Evolutionary conservation across 2,329 filamentous ascomycete species (phyloP), one percentile per base, ranked within the genome.

Genomic region (Fusarium sulawesiense): DNA sequence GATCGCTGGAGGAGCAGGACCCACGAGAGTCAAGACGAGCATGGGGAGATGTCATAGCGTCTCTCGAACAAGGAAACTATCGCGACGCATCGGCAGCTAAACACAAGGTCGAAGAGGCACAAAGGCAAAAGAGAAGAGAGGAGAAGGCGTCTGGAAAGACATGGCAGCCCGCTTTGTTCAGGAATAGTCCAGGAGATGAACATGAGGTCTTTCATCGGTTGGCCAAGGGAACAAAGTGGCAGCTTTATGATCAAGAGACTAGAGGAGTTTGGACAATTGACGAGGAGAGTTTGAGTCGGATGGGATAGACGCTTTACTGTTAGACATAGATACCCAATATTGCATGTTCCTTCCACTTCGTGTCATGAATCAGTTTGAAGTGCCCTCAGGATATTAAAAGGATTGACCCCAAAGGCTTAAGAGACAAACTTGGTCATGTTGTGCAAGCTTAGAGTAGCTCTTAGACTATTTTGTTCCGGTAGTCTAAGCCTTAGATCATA

Each of bases 1-100:
- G 40, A n/a, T n/a, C n/a, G 0, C 48, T 92, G 10, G 89, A 92
- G 41, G 79, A 91, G 63, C 93, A 97, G 80, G 92, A 95, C 69
- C 87, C 91, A 3, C 90, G 93, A 75, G 94, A 97, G 82, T 92
- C 91, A 11, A 87, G 93, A 13, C 86, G 89, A 41, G 94, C 94
- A 2, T 97, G 94, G 94, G 83, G 84, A 32, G 91, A 91, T 66
- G 93, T 97, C 4, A 90, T 92, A 0, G 84, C 86, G 5, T 92
- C 89, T 25, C 91, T 97, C 60, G 80, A 84, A n/a, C 85, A 84
- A 62, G 92, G 92, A 25, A 91, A 97, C 75, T 91, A 95, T 86
- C 89, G 93, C 59, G 83, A 84, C 8, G 92, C 91, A 0, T 87
- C 88, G 0, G 79, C 80, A 1, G 91, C 94, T 76, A 97, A 97